Percentiles rank a stretch among this genome's conserved stretches.
Conservation (phyloP, 139 green algal genomes). For the Trebouxia sp. region DNA sequence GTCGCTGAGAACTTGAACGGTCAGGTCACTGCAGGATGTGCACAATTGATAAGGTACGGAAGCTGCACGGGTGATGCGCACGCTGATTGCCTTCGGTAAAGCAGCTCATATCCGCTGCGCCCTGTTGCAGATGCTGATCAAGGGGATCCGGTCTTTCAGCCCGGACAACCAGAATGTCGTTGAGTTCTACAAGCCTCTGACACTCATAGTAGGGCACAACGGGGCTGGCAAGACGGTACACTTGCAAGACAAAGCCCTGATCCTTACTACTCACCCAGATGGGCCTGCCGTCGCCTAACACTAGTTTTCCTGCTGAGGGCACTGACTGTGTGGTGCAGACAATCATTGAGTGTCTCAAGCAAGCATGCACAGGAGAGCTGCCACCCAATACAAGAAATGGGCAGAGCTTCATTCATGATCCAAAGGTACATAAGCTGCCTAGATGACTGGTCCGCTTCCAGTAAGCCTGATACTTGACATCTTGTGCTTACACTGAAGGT, state of each 20-base stretch:
- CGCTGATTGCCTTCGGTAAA: neutral
- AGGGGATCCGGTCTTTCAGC: constrained; percentile 94
- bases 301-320: neutral
- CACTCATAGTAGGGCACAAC: constrained; percentile 96
- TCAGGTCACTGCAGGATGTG: constrained; percentile 27
- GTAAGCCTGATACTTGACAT: neutral
- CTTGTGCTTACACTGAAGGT: constrained; percentile 50
- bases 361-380: constrained; percentile 92
- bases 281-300: neutral
- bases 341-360: constrained; percentile 98
- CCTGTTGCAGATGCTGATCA: constrained; percentile 84
- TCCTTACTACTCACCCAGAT: neutral
- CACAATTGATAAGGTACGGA: constrained; percentile 39
- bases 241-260: neutral
- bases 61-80: no score
- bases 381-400: constrained; percentile 89
- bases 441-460: no score
- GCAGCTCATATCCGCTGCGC: neutral
- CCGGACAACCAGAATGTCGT: constrained; percentile 89
- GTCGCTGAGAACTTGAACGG: neutral
- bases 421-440: constrained; percentile 58
- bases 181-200: constrained; percentile 94
- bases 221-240: constrained; percentile 95
- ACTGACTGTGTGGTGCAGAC: constrained; percentile 70
- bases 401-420: constrained; percentile 94